A percentile compares a stretch with the other conserved stretches of the same genome.
Conservation (phyloP, 179 eudicot species). For the Heliamphora pulchella region DNA sequence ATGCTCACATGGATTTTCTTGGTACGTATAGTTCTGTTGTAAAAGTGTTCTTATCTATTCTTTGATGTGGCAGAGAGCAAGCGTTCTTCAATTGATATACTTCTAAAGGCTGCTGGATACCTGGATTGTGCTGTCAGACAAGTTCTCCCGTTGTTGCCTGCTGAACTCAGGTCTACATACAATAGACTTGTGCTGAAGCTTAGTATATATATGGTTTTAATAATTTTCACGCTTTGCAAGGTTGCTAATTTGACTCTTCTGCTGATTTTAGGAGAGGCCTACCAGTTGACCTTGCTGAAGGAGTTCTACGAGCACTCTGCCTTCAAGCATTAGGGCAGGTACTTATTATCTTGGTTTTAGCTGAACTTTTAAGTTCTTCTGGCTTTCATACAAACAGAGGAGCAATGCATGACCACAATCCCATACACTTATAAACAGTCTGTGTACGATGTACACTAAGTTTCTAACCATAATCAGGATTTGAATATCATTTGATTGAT, state of each 20-base stretch:
- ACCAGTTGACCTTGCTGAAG: conserved; percentile 96
- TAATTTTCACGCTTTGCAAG: conserved; percentile 4
- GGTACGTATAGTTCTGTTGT: conserved; percentile 9
- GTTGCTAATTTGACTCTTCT: conserved; percentile 16
- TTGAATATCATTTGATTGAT: neutral
- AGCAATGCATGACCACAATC: neutral
- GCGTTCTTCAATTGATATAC: conserved; percentile 77
- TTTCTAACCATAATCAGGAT: neutral
- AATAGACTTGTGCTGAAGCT: neutral
- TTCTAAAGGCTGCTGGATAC: conserved; percentile 94
- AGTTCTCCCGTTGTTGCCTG: conserved; percentile 74
- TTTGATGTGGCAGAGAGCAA: conserved; percentile 58
- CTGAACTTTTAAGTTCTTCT: conserved; percentile 14
- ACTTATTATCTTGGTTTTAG: conserved; percentile 15
- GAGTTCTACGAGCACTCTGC: conserved; percentile 86
- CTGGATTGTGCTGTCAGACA: conserved; percentile 93
- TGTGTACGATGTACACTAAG: neutral
- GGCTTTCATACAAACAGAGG: neutral
- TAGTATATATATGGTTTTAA: neutral
- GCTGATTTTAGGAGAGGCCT: conserved; percentile 64
- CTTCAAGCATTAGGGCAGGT: conserved; percentile 97
- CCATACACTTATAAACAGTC: neutral
- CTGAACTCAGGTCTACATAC: conserved; percentile 57
- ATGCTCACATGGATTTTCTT: neutral
- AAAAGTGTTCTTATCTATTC: conserved; percentile 5